Percentiles rank a stretch among this genome's conserved stretches.
These are phyloP conservation scores for Lasiosphaeris hirsuta DNA, from an alignment of 495 filamentous ascomycete species.

Conservation along the genomic window DNA sequence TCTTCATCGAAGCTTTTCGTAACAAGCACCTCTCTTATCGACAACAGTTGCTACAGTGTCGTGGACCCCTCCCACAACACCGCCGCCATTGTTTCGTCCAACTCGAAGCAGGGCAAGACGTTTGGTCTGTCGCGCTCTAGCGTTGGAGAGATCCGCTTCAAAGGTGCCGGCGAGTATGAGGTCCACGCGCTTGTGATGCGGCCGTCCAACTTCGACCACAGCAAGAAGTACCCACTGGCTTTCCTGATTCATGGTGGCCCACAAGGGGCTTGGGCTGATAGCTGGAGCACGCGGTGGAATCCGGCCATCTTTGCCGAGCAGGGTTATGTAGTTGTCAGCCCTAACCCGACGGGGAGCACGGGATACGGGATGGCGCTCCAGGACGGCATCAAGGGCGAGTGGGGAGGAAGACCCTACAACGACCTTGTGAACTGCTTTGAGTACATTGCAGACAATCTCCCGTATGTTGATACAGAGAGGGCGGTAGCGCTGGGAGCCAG, in stretches of 20 bases:
- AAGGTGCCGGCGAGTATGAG: conserved; percentile 46
- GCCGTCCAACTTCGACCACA: conserved; percentile 70
- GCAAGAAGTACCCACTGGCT: conserved; percentile 74
- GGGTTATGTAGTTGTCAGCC: conserved; percentile 82
- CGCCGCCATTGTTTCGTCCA: conserved; percentile 56
- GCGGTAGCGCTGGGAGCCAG: conserved; percentile 80
- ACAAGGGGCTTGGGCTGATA: conserved; percentile 78
- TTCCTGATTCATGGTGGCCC: conserved; percentile 89
- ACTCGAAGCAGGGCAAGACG: conserved; percentile 60
- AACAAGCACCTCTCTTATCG: conserved; percentile 62
- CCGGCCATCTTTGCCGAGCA: conserved; percentile 88
- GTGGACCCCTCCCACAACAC: conserved; percentile 50
- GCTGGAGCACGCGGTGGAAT: conserved; percentile 90
- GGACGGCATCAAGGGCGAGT: conserved; percentile 70
- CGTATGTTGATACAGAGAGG: conserved; percentile 71
- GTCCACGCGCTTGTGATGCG: conserved; percentile 81
- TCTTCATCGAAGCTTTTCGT: conserved; percentile 56
- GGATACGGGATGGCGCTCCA: conserved; percentile 79
- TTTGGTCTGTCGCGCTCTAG: conserved; percentile 64
- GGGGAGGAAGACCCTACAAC: conserved; percentile 77
- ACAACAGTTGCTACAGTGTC: conserved; percentile 65
- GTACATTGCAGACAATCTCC: conserved; percentile 65
- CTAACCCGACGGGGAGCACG: conserved; percentile 84
- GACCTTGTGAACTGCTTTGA: conserved; percentile 80
- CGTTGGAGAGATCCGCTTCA: conserved; percentile 70